phyloP scores from a whole-genome alignment of 2,329 filamentous ascomycete genomes.

The Aquanectria penicillioides region DNA sequence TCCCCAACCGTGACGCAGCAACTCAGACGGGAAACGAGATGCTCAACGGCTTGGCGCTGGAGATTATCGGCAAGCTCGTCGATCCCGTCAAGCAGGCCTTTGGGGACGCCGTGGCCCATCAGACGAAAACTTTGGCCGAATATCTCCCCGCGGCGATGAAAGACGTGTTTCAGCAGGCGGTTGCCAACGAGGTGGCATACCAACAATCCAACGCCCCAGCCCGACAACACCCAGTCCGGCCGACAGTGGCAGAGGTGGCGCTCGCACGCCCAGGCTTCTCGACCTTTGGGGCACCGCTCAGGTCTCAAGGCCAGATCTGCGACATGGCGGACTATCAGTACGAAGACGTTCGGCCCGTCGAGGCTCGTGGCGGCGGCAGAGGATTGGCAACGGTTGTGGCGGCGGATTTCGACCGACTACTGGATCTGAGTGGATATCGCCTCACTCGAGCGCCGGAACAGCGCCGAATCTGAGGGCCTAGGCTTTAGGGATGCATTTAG shows the following conservation, averaged over 20 bases:
- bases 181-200: neutral
- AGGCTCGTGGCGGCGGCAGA: neutral
- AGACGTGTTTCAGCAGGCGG: neutral
- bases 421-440: neutral
- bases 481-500: too few relatives aligned
- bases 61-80: neutral
- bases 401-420: neutral
- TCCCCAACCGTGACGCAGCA: neutral
- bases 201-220: neutral
- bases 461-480: neutral
- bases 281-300: neutral
- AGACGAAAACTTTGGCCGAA: neutral
- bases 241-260: neutral
- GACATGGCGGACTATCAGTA: neutral
- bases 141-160: neutral
- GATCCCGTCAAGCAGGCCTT: neutral
- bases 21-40: slow-evolving; percentile 17
- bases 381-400: neutral
- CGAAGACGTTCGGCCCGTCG: neutral
- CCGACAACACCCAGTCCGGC: neutral
- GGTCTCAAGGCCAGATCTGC: neutral
- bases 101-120: neutral
- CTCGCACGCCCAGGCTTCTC: neutral
- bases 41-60: neutral
- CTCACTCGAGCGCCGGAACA: neutral